phyloP scores from a whole-genome alignment of 352 stramenopile genomes.

The Pythium phragmiticola region DNA sequence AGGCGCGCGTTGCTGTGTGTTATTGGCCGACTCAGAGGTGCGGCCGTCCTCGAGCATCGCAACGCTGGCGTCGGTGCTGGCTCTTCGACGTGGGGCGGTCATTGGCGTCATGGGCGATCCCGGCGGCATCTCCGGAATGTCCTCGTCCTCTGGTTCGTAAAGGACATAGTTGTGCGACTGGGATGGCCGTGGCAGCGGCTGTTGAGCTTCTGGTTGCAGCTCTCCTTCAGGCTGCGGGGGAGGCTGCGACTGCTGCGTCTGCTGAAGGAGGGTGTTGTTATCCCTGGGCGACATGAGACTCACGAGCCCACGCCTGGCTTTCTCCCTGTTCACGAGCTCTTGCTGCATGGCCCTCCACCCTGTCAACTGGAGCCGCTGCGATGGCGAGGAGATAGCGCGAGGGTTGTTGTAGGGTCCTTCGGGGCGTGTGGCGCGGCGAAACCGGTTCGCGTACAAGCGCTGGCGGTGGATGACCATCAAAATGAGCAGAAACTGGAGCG shows the following conservation, averaged over 20 bases:
- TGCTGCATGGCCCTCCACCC: conserved; percentile 57
- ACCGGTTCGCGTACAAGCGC: conserved; percentile 34
- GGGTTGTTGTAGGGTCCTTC: conserved; percentile 77
- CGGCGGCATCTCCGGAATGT: conserved; percentile 25
- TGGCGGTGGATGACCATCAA: conserved; percentile 60
- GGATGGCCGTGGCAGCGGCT: neutral
- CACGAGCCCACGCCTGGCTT: conserved; percentile 41
- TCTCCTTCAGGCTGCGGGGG: neutral
- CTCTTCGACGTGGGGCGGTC: conserved; percentile 6
- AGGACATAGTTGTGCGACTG: conserved; percentile 11
- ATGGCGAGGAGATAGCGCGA: conserved; percentile 61
- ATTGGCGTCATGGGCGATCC: conserved; percentile 18
- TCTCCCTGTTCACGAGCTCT: conserved; percentile 58
- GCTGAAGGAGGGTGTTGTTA: conserved; percentile 13
- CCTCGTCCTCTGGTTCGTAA: conserved; percentile 20
- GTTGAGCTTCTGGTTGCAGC: neutral
- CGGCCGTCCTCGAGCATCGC: conserved; percentile 28
- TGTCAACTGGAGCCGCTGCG: conserved; percentile 61
- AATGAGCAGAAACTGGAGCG: conserved; percentile 62
- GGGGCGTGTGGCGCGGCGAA: conserved; percentile 14
- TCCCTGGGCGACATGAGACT: conserved; percentile 35
- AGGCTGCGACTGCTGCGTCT: conserved; percentile 3
- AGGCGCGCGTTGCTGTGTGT: neutral
- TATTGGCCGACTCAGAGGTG: conserved; percentile 2
- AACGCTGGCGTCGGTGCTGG: conserved; percentile 25